These are phyloP conservation scores for Penstemon barbatus DNA, from an alignment of 257 asterid species.

Conservation along the genomic window DNA sequence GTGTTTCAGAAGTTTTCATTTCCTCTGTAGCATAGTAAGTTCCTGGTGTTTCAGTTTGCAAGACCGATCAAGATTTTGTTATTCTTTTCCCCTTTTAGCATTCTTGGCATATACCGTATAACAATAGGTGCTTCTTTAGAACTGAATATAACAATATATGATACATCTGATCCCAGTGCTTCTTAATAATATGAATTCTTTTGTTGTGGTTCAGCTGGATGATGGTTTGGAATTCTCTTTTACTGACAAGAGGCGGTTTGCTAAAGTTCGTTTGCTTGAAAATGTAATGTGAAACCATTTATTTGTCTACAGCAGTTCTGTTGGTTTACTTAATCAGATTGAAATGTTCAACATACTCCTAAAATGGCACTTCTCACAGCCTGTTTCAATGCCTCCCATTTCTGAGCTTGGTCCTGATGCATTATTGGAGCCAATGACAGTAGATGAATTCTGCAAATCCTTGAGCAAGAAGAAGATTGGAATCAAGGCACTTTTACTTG, in stretches of 20 bases:
- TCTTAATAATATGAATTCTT: slow-evolving; percentile 11
- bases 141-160: neutral
- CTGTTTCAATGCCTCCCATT: slow-evolving; percentile 77
- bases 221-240: slow-evolving; percentile 94
- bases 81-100: slow-evolving; percentile 12
- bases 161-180: slow-evolving; percentile 10
- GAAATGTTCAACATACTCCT: slow-evolving; percentile 24
- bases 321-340: slow-evolving; percentile 22
- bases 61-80: slow-evolving; percentile 7
- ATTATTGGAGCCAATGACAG: slow-evolving; percentile 65
- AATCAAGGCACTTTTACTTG: slow-evolving; percentile 94
- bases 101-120: slow-evolving; percentile 9
- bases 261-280: slow-evolving; percentile 86
- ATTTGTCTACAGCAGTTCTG: slow-evolving; percentile 14
- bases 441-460: slow-evolving; percentile 57
- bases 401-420: slow-evolving; percentile 99
- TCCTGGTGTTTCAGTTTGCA: slow-evolving; percentile 26
- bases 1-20: neutral
- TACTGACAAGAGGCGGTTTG: slow-evolving; percentile 98
- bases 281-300: slow-evolving; percentile 53
- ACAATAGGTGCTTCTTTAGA: slow-evolving; percentile 1
- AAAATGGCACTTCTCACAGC: slow-evolving; percentile 49
- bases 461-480: slow-evolving; percentile 85
- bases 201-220: slow-evolving; percentile 59
- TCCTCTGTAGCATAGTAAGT: slow-evolving; percentile 3